Percentiles rank a stretch among this genome's conserved stretches.
phyloP scores from a whole-genome alignment of 495 filamentous ascomycete genomes.

The Oidiodendron maius region DNA sequence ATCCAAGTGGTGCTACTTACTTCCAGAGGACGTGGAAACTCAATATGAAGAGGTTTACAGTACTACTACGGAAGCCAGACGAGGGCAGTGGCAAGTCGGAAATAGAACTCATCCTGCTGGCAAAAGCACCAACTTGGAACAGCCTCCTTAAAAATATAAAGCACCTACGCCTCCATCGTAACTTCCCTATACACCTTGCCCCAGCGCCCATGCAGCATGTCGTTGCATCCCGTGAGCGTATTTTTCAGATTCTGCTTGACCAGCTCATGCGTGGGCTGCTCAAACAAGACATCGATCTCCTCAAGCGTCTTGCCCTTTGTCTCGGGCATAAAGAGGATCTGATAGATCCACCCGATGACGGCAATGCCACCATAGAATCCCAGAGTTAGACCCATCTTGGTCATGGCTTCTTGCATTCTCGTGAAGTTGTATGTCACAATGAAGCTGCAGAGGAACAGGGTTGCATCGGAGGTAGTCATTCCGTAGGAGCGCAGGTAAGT shows the following conservation, averaged over 20 bases:
- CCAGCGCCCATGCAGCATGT: slow-evolving; percentile 16
- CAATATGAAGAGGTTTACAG: too few relatives aligned
- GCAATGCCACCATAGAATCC: slow-evolving; percentile 60
- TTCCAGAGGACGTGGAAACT: too few relatives aligned
- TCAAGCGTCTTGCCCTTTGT: slow-evolving; percentile 59
- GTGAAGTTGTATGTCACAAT: slow-evolving; percentile 61
- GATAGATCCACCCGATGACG: slow-evolving; percentile 49
- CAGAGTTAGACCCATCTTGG: slow-evolving; percentile 47
- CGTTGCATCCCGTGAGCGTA: slow-evolving; percentile 9
- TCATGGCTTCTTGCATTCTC: slow-evolving; percentile 51
- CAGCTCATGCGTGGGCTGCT: slow-evolving; percentile 45
- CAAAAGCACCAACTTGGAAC: too few relatives aligned
- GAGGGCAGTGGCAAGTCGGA: too few relatives aligned
- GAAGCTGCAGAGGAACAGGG: slow-evolving; percentile 53
- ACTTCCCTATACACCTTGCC: too few relatives aligned
- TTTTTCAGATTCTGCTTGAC: slow-evolving; percentile 42
- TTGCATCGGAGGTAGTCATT: slow-evolving; percentile 51
- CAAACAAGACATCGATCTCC: slow-evolving; percentile 57
- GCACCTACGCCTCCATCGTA: too few relatives aligned
- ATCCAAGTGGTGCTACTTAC: too few relatives aligned
- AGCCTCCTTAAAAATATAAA: too few relatives aligned
- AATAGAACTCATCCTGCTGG: too few relatives aligned
- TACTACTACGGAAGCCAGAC: too few relatives aligned
- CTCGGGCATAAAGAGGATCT: slow-evolving; percentile 57
- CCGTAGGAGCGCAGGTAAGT: slow-evolving; percentile 56